Evolutionary conservation across 805 yeast species (phyloP), one percentile per base, ranked within the genome.

Genomic region (Saccharomycopsis babjevae): DNA sequence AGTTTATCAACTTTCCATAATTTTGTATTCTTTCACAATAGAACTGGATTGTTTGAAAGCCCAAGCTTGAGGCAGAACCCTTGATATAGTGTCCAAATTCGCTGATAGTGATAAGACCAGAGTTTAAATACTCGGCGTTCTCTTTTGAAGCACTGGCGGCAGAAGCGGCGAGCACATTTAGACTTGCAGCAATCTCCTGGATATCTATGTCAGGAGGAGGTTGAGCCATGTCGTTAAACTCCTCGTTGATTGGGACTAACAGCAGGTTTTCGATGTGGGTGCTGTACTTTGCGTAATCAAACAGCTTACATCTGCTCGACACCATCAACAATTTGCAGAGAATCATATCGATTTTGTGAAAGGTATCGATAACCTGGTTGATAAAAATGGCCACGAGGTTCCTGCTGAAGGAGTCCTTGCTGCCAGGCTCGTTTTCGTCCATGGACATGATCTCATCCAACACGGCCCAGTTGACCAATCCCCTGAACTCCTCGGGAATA

Each of bases 21-120:
- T 92, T 92, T 73, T 94, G 99, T 64, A 94, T 92, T 66, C 92
- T 78, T 72, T 92, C 99, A 74, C 99, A 94, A 67, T 91, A 87
- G 69, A 83, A 81, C 61, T 91, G 91, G 57, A 94, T 88, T 64
- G 84, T 83, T 54, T 81, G 82, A 61, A 94, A 78, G 1, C 99
- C 99, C 62, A 94, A 76, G 0, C 97, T 93, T 1, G 97, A 96
- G 1, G 97, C 96, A 13, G 96, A 86, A 55, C 99, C 99, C 71
- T 94, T 94, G 61, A 94, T 77, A 70, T 89, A 94, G 71, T 94
- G 99, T 15, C 99, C 99, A 67, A 88, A 75, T 15, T 84, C 78
- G 22, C 92, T 85, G 60, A 94, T 74, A 63, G 83, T 78, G 46
- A 76, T 79, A 22, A 63, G 38, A 18, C 59, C 59, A n/a, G 57